These are phyloP conservation scores for Lecanicillium sp. DNA, from an alignment of 2,329 filamentous ascomycete species.

Conservation along the genomic window DNA sequence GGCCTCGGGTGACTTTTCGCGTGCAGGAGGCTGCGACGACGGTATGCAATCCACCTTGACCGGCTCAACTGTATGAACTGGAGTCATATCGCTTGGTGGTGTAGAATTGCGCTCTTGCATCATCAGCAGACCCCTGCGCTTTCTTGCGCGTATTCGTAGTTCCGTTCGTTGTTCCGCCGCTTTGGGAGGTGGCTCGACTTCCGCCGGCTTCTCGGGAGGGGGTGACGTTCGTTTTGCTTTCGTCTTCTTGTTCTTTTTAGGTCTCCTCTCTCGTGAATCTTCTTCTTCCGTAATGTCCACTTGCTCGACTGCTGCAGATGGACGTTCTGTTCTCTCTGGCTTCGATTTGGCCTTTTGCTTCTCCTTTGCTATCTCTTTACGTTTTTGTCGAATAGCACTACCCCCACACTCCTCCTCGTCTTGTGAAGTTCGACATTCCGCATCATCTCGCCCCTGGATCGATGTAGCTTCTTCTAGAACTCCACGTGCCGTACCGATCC, in stretches of 20 bases:
- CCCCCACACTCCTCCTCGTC: too few species aligned
- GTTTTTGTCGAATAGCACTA: too few species aligned
- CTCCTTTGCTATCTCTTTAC: too few species aligned
- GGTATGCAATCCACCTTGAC: background rate
- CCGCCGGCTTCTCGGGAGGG: background rate
- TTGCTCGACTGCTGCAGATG: background rate
- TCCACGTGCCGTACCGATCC: constrained; percentile 1
- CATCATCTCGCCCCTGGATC: too few species aligned
- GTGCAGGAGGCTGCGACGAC: background rate
- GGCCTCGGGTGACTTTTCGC: background rate
- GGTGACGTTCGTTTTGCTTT: background rate
- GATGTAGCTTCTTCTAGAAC: background rate
- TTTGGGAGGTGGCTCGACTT: background rate
- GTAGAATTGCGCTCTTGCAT: background rate
- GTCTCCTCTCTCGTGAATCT: background rate
- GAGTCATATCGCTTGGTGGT: background rate
- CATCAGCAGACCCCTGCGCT: constrained; percentile 8
- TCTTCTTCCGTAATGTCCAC: background rate
- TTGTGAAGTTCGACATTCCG: too few species aligned
- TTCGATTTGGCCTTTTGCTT: background rate
- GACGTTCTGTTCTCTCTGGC: background rate
- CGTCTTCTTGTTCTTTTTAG: background rate
- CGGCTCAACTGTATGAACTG: background rate
- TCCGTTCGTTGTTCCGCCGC: constrained; percentile 5
- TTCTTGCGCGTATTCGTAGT: constrained; percentile 7